Conservation (phyloP, 2,329 filamentous ascomycete genomes). For the Nemania serpens region DNA sequence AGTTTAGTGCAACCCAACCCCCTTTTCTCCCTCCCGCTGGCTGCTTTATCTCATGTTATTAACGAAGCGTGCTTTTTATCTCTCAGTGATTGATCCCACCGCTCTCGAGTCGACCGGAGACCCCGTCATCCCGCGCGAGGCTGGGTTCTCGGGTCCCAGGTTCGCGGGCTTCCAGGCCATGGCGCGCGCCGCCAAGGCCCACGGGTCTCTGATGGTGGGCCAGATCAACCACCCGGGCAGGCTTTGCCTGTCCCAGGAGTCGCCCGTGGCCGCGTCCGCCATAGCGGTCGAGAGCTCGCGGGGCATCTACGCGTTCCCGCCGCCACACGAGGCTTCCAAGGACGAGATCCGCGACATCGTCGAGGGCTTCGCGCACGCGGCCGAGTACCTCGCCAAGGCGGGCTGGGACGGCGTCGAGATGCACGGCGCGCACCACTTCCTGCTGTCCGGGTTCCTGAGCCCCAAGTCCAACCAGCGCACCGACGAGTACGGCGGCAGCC, state of each 20-base stretch:
- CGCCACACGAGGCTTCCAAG: background rate
- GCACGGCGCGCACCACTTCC: constrained; percentile 60
- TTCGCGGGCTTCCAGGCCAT: constrained; percentile 60
- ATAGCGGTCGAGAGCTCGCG: too few relatives aligned
- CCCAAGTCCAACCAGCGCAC: constrained; percentile 57
- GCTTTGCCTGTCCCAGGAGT: too few relatives aligned
- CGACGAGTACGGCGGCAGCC: constrained; percentile 60
- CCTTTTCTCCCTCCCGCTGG: too few relatives aligned
- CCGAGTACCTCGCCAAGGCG: constrained; percentile 33
- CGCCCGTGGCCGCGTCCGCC: too few relatives aligned
- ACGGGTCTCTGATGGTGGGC: constrained; percentile 60
- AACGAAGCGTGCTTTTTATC: too few relatives aligned
- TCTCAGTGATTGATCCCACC: constrained; percentile 60
- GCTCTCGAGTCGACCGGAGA: constrained; percentile 59
- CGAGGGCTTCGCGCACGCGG: constrained; percentile 30
- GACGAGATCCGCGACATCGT: constrained; percentile 32
- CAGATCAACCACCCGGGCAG: constrained; percentile 66
- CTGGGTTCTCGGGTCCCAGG: constrained; percentile 52
- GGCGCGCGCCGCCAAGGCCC: constrained; percentile 53
- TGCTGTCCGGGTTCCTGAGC: constrained; percentile 44
- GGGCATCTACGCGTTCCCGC: too few relatives aligned
- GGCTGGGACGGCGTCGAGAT: constrained; percentile 48
- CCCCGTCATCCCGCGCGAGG: constrained; percentile 56
- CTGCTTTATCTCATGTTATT: too few relatives aligned
- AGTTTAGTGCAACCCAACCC: too few relatives aligned